Evolutionary conservation across 2,329 filamentous ascomycete genomes (phyloP).

Genomic region (Anisogramma anomala): DNA sequence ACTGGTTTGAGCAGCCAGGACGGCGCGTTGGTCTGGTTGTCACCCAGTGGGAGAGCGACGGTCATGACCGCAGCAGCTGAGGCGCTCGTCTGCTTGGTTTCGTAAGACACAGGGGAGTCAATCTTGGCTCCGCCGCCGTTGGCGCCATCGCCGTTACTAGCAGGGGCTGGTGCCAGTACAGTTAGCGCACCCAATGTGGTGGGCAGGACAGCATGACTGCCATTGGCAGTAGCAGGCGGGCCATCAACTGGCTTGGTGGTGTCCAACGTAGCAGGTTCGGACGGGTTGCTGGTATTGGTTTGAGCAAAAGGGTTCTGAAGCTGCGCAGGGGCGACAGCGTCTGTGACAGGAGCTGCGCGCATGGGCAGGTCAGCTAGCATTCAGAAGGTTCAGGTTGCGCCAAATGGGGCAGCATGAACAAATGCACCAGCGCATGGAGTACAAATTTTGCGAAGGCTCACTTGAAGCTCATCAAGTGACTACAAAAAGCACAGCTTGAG

Average conservation of each 20-base stretch:
- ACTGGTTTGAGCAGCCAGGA: slow-evolving; percentile 5
- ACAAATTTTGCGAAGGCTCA: background rate
- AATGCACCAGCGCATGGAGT: background rate
- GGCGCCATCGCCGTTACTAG: slow-evolving; percentile 1
- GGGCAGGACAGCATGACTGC: background rate
- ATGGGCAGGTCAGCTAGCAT: background rate
- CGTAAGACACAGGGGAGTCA: slow-evolving; percentile 5
- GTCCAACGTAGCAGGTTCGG: slow-evolving; percentile 3
- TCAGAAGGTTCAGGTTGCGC: slow-evolving; percentile 6
- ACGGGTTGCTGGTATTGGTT: background rate
- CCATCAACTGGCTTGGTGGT: slow-evolving; percentile 4
- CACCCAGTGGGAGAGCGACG: slow-evolving; percentile 3
- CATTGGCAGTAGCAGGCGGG: slow-evolving; percentile 6
- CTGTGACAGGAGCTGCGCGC: too few relatives aligned
- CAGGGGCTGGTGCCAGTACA: background rate
- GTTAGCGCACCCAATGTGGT: background rate
- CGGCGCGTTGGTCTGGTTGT: background rate
- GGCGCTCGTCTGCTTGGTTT: slow-evolving; percentile 5
- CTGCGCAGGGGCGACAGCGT: slow-evolving; percentile 11
- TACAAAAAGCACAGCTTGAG: background rate
- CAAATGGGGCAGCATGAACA: slow-evolving; percentile 1
- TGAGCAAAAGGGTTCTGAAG: slow-evolving; percentile 5
- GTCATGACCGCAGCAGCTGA: slow-evolving; percentile 10
- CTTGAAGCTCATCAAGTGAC: slow-evolving; percentile 4
- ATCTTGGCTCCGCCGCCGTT: slow-evolving; percentile 7